phyloP scores from a whole-genome alignment of 225 moss, liverwort and hornwort genomes.

The Bryum argenteum region DNA sequence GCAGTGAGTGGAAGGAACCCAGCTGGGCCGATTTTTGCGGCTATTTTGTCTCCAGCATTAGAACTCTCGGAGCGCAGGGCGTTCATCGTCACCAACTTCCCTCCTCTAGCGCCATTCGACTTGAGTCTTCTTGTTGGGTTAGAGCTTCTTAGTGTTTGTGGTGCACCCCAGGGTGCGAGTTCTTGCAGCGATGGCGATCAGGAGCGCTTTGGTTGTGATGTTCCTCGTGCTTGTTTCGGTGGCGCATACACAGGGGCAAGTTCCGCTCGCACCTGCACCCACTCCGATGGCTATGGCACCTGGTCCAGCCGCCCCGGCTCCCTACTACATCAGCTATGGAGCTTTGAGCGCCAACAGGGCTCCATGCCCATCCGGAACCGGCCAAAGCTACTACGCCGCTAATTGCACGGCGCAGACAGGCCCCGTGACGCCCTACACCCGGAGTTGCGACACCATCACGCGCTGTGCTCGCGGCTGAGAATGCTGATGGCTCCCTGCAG shows the following conservation, averaged over 20 bases:
- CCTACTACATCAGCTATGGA: conserved; percentile 46
- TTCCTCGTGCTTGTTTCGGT: conserved; percentile 15
- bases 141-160: not conserved
- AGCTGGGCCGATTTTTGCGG: conserved; percentile 22
- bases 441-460: conserved; percentile 40
- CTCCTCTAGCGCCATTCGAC: not conserved
- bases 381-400: conserved; percentile 43
- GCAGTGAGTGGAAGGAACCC: not conserved
- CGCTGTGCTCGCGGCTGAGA: conserved; percentile 46
- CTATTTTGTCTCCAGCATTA: conserved; percentile 1
- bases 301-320: not conserved
- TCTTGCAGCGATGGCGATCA: conserved; percentile 23
- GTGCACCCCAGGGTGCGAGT: not conserved
- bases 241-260: conserved; percentile 24
- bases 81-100: conserved; percentile 7
- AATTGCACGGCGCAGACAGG: conserved; percentile 22
- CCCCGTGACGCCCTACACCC: conserved; percentile 19
- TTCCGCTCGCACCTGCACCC: not conserved
- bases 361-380: conserved; percentile 36
- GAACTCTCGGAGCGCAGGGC: not conserved
- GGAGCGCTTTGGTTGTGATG: conserved; percentile 18
- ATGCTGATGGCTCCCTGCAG: not conserved
- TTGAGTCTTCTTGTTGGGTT: not conserved
- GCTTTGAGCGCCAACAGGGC: conserved; percentile 35
- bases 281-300: not conserved